Conservation (phyloP, 176 grass and related monocot species). For the Paspalum vaginatum region DNA sequence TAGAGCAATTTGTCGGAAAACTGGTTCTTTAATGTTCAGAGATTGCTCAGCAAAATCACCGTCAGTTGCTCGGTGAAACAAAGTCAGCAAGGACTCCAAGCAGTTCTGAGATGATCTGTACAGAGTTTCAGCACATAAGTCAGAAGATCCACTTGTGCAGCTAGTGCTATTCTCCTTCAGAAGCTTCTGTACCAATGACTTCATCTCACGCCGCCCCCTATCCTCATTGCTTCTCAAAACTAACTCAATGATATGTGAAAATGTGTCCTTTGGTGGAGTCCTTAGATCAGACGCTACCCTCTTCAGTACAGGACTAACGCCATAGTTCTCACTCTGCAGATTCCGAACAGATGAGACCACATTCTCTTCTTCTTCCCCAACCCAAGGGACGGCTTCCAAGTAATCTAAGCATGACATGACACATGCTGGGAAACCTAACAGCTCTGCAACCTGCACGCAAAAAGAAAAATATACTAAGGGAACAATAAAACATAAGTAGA, state of each 20-base stretch:
- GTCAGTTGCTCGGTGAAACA: constrained; percentile 67
- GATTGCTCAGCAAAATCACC: constrained; percentile 50
- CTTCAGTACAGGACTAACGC: constrained; percentile 79
- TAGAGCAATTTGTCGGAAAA: constrained; percentile 62
- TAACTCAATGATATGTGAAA: constrained; percentile 75
- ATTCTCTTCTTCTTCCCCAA: constrained; percentile 89
- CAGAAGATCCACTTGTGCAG: constrained; percentile 44
- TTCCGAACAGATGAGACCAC: constrained; percentile 75
- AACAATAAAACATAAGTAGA: constrained; percentile 22
- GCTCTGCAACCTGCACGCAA: constrained; percentile 72
- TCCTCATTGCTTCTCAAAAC: constrained; percentile 88
- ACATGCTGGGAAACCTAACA: constrained; percentile 75
- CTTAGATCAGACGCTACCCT: constrained; percentile 65
- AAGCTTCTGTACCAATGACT: constrained; percentile 79
- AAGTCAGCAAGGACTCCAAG: constrained; percentile 64
- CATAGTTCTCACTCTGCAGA: constrained; percentile 65
- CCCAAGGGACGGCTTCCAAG: constrained; percentile 91
- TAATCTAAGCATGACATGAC: constrained; percentile 81
- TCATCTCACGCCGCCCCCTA: constrained; percentile 82
- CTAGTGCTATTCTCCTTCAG: constrained; percentile 73
- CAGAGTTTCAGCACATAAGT: constrained; percentile 61
- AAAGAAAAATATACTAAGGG: background rate
- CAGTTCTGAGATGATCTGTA: constrained; percentile 70
- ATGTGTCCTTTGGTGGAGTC: constrained; percentile 67
- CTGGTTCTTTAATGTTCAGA: constrained; percentile 51